Conservation (phyloP, 2,329 filamentous ascomycete genomes). For the Emergomyces pasteurianus region DNA sequence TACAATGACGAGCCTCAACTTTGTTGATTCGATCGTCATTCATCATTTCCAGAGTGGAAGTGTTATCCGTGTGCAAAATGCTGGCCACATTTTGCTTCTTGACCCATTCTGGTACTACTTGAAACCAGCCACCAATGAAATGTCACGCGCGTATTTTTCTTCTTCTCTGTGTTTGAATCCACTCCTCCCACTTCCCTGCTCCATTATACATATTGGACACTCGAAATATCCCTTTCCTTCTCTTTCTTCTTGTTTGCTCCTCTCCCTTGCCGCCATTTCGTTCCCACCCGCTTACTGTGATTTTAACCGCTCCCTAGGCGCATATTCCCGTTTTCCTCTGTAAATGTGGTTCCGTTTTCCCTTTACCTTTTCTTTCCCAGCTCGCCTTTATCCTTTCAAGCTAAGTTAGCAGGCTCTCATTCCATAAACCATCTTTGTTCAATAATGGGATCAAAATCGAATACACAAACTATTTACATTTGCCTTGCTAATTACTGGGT, state of each 20-base stretch:
- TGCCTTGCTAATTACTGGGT: not conserved
- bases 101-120: not conserved
- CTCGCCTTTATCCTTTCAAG: not conserved
- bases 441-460: not conserved
- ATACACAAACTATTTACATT: not conserved
- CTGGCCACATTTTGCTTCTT: not conserved
- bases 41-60: not conserved
- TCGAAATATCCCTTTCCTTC: not conserved
- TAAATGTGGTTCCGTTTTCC: not conserved
- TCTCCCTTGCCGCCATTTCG: not conserved
- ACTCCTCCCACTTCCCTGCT: not conserved
- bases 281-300: not conserved
- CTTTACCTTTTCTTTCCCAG: not conserved
- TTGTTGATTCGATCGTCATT: not conserved
- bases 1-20: too few species aligned
- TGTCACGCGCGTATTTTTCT: not conserved
- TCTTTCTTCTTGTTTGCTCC: not conserved
- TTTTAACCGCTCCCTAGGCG: not conserved
- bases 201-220: not conserved
- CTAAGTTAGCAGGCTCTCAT: not conserved
- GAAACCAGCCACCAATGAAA: not conserved
- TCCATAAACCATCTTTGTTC: not conserved
- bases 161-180: not conserved
- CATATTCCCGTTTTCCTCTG: not conserved
- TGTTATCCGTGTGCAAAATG: not conserved